phyloP scores from a whole-genome alignment of 805 yeast genomes.

The Zygosaccharomyces rouxii region DNA sequence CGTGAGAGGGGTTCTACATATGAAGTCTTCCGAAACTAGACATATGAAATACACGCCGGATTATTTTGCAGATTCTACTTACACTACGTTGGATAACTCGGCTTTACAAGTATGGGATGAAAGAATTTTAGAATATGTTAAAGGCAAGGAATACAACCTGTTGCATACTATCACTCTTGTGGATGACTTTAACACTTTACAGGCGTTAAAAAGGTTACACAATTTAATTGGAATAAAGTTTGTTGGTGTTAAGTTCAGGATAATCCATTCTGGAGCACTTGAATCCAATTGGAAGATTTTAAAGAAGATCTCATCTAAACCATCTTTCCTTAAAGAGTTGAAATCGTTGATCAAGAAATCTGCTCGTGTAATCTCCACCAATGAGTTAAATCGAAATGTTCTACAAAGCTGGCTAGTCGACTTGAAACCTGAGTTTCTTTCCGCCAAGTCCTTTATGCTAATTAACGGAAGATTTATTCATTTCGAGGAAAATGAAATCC shows the following conservation, averaged over 20 bases:
- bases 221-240: conserved; percentile 24
- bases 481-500: conserved; percentile 29
- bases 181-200: conserved; percentile 47
- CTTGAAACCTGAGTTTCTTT: conserved; percentile 18
- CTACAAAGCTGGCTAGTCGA: conserved; percentile 29
- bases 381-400: conserved; percentile 10
- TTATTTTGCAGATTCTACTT: conserved; percentile 31
- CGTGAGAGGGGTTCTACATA: conserved; percentile 31
- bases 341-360: background rate
- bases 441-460: conserved; percentile 40
- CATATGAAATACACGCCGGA: conserved; percentile 52
- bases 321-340: conserved; percentile 30
- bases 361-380: conserved; percentile 3
- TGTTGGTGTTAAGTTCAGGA: conserved; percentile 39
- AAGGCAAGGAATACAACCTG: conserved; percentile 21
- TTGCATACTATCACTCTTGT: conserved; percentile 47
- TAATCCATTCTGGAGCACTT: conserved; percentile 32
- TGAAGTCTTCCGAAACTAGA: conserved; percentile 37
- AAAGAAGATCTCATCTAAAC: conserved; percentile 11
- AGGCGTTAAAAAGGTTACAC: conserved; percentile 44
- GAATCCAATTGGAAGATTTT: conserved; percentile 22
- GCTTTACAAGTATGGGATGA: conserved; percentile 17
- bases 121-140: conserved; percentile 23
- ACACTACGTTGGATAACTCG: conserved; percentile 28
- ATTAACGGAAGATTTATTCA: conserved; percentile 53